Percentiles rank a stretch among this genome's conserved stretches.
phyloP scores from a whole-genome alignment of 768 basidiomycete genomes.

The Auricularia sp. region DNA sequence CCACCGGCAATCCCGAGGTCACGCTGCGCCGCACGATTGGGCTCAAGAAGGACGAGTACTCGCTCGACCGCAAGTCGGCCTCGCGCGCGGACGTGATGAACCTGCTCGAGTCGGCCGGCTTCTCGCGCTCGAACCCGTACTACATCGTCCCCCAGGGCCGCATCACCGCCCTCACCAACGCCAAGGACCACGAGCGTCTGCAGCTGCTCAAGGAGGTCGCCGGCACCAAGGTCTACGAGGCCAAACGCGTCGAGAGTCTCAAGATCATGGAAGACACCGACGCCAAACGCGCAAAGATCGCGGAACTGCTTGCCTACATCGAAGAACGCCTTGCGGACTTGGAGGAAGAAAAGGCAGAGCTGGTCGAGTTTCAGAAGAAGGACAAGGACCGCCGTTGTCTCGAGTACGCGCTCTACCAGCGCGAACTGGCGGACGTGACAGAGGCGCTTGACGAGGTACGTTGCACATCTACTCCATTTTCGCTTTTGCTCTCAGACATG shows the following conservation, averaged over 20 bases:
- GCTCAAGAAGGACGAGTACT: conserved; percentile 97
- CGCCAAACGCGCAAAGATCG: conserved; percentile 82
- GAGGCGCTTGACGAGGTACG: conserved; percentile 72
- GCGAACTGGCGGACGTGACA: conserved; percentile 82
- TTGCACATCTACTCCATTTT: neutral
- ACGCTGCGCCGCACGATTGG: conserved; percentile 90
- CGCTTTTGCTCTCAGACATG: no score
- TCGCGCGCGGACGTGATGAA: conserved; percentile 98
- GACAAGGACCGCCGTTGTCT: conserved; percentile 90
- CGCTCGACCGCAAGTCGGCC: conserved; percentile 88
- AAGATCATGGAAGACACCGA: conserved; percentile 97
- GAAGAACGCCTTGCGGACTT: conserved; percentile 83
- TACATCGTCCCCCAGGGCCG: conserved; percentile 98
- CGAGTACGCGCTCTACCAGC: conserved; percentile 89
- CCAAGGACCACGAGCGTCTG: conserved; percentile 89
- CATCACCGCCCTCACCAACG: conserved; percentile 95
- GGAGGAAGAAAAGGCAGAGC: conserved; percentile 95
- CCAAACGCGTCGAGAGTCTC: conserved; percentile 82
- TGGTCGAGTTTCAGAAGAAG: conserved; percentile 93
- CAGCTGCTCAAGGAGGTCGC: conserved; percentile 96
- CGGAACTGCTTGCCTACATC: conserved; percentile 81
- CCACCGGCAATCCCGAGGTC: conserved; percentile 80
- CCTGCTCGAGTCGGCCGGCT: conserved; percentile 90
- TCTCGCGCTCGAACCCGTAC: conserved; percentile 96
- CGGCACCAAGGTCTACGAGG: conserved; percentile 96